Conservation (phyloP, 805 yeast genomes). For the Citeromyces matritensis region DNA sequence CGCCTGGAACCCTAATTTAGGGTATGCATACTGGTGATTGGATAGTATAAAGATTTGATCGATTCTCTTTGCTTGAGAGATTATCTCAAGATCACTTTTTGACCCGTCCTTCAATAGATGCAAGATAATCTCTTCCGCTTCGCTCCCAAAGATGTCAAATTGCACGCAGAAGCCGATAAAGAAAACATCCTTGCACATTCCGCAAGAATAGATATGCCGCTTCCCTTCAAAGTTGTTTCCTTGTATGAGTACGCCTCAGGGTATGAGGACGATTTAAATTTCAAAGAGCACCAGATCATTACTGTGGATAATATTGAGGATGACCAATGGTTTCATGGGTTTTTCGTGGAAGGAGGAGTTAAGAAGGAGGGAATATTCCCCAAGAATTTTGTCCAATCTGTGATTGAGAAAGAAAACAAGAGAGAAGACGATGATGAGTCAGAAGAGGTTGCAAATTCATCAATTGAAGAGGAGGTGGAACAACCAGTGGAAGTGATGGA, state of each 20-base stretch:
- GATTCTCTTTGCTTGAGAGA: background rate
- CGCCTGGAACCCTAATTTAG: no score
- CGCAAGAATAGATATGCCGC: no score
- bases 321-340: conserved; percentile 84
- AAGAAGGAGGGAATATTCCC: conserved; percentile 71
- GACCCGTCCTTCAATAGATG: no score
- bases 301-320: conserved; percentile 73
- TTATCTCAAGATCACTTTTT: background rate
- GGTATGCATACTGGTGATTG: no score
- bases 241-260: conserved; percentile 43
- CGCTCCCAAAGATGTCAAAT: no score
- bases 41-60: no score
- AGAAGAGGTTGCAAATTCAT: no score
- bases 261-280: conserved; percentile 73
- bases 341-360: conserved; percentile 31
- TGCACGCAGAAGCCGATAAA: no score
- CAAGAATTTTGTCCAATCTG: conserved; percentile 51
- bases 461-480: conserved; percentile 2
- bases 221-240: conserved; percentile 60
- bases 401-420: conserved; percentile 3
- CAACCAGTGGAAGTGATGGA: background rate
- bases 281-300: conserved; percentile 51
- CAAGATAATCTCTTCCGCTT: no score
- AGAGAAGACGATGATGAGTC: conserved; percentile 2
- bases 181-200: no score